Base-by-base conservation (phyloP, 2,329 filamentous ascomycete genomes). In the Aspergillus sp. region DNA sequence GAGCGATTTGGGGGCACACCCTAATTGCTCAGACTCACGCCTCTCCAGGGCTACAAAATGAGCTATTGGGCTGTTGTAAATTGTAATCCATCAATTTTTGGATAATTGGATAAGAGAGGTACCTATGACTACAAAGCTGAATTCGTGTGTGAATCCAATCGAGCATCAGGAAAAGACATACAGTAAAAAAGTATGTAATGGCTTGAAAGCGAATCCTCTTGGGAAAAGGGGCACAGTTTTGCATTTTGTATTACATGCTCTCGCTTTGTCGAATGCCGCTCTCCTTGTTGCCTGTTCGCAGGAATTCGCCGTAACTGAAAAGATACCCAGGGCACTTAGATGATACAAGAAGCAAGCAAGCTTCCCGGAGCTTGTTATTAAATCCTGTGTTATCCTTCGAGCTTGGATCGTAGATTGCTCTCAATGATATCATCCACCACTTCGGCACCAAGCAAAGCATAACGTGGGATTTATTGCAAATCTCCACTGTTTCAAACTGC, bases 381-480 rank as follows among this genome's bases (percentile, higher is more conserved):
- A 34, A 34, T 34, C 4, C 32, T 34, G 32, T 7, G n/a, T n/a
- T n/a, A 34, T 34, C 6, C 1, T 8, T 34, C 32, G 5, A 34
- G 4, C 32, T 34, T 9, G 32, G n/a, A 34, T 8, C 32, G 4
- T 34, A 4, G 4, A 9, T 34, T 6, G 32, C 5, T 5, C 7
- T 40, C 8, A 19, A 19, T 44, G 12, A 33, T 35, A 44, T 42
- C 38, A 34, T 45, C 47, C 36, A 48, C 12, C 19, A 7, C 43
- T 27, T 19, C 10, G 48, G 48, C 32, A 50, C 29, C 38, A 50
- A 50, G 38, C 45, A 50, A 39, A 48, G 48, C 30, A 50, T 4
- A 40, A 32, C 19, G 26, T 39, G 12, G 29, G 7, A 7, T 30
- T 8, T 29, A 29, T 35, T 10, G 12, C n/a, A 34, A 5, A 34